phyloP scores from a whole-genome alignment of 164 flowering plant genomes.

The Piper betle region DNA sequence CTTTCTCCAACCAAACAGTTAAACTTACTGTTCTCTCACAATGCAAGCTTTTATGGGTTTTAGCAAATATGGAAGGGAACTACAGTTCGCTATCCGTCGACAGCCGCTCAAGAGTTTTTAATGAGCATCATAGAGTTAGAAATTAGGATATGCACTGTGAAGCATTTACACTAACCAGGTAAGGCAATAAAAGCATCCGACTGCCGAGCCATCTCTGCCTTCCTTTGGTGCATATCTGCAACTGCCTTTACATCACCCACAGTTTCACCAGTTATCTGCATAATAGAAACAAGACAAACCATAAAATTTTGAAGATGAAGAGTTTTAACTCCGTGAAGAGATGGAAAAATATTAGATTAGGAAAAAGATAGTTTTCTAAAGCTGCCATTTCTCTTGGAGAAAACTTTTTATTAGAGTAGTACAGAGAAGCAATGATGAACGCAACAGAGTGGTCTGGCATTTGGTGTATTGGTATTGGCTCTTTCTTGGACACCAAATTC shows the following conservation, averaged over 20 bases:
- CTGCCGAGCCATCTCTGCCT: slow-evolving; percentile 96
- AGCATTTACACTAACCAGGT: slow-evolving; percentile 55
- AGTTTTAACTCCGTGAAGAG: neutral
- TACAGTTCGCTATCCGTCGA: neutral
- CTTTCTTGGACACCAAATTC: too few species aligned
- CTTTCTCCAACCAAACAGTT: neutral
- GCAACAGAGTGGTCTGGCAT: slow-evolving; percentile 10
- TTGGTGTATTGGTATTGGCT: slow-evolving; percentile 3
- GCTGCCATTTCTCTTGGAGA: slow-evolving; percentile 4
- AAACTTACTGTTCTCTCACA: neutral
- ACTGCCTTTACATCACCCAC: slow-evolving; percentile 99
- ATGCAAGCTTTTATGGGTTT: neutral
- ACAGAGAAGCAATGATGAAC: slow-evolving; percentile 57
- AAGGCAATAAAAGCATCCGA: slow-evolving; percentile 99
- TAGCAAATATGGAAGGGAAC: neutral
- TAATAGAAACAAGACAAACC: neutral
- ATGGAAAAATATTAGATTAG: neutral
- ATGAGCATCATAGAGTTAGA: neutral
- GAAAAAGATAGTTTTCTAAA: slow-evolving; percentile 4
- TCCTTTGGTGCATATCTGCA: slow-evolving; percentile 99
- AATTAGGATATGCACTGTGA: neutral
- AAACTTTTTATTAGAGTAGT: slow-evolving; percentile 13
- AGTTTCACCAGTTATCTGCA: slow-evolving; percentile 95
- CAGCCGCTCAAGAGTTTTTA: neutral
- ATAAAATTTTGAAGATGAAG: neutral